Conservation (phyloP, 2,329 filamentous ascomycete genomes). For the Blastomyces silverae region DNA sequence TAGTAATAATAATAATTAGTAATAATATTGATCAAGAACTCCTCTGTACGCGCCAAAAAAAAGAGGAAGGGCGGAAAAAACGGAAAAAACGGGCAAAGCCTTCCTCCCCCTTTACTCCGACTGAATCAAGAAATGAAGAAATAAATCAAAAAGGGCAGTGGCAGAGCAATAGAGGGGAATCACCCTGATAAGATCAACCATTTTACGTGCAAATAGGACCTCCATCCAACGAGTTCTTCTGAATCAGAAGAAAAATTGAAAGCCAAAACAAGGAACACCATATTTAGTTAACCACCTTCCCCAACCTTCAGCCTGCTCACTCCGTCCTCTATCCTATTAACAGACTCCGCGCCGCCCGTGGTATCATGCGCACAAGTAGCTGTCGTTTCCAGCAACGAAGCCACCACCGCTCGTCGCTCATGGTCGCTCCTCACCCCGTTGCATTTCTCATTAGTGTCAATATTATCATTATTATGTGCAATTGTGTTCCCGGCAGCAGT, state of each 20-base stretch:
- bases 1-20: background rate
- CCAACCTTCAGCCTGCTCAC: background rate
- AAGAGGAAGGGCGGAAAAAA: background rate
- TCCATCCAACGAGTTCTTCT: background rate
- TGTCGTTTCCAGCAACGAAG: constrained; percentile 3
- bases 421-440: background rate
- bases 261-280: background rate
- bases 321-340: constrained; percentile 3
- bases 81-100: background rate
- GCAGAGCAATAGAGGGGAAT: background rate
- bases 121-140: background rate
- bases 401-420: background rate
- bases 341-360: background rate
- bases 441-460: background rate
- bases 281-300: background rate
- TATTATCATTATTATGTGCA: background rate
- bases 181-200: background rate
- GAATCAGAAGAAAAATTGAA: background rate
- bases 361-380: background rate
- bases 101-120: background rate
- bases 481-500: background rate
- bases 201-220: background rate
- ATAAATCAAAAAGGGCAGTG: background rate
- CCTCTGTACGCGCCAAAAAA: background rate
- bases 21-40: constrained; percentile 1